phyloP scores from a whole-genome alignment of 2,329 filamentous ascomycete genomes.

The Mycosphaerella arachidis region DNA sequence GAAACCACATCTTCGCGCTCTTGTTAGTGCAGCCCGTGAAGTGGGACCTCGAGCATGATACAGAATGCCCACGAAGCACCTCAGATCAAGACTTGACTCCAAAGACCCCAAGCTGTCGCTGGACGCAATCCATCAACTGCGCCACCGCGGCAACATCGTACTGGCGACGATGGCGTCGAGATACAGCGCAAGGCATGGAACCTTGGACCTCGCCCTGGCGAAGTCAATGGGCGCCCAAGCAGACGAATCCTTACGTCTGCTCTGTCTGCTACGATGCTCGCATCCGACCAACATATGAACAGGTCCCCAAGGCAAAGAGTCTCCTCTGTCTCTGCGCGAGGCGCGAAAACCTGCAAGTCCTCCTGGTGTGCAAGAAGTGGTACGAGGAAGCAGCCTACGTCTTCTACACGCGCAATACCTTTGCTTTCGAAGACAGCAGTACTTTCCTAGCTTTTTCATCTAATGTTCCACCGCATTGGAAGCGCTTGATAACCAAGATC shows the following conservation, averaged over 20 bases:
- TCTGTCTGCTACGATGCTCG: conserved; percentile 14
- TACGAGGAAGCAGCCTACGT: conserved; percentile 14
- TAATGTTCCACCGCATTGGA: conserved; percentile 5
- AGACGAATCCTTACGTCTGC: conserved; percentile 17
- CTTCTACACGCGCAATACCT: conserved; percentile 18
- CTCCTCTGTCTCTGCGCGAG: conserved; percentile 19
- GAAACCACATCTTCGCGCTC: conserved; percentile 15
- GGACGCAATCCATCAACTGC: not conserved
- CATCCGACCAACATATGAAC: conserved; percentile 3
- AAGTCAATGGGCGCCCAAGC: conserved; percentile 13
- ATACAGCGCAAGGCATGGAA: not conserved
- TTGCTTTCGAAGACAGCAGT: conserved; percentile 17
- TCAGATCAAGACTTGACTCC: not conserved
- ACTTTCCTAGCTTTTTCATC: conserved; percentile 5
- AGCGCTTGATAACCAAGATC: conserved; percentile 4
- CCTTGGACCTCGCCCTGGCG: conserved; percentile 12
- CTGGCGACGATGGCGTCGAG: not conserved
- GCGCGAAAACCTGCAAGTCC: conserved; percentile 12
- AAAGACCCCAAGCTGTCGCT: not conserved
- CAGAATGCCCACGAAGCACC: conserved; percentile 4
- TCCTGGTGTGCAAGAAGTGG: conserved; percentile 19
- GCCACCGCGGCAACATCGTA: not conserved
- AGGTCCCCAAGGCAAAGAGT: conserved; percentile 4
- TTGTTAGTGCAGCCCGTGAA: conserved; percentile 14
- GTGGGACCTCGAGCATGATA: conserved; percentile 10